These are phyloP conservation scores for Sporodiniella umbellata DNA, from an alignment of 371 early-diverging fungal species.

Conservation along the genomic window DNA sequence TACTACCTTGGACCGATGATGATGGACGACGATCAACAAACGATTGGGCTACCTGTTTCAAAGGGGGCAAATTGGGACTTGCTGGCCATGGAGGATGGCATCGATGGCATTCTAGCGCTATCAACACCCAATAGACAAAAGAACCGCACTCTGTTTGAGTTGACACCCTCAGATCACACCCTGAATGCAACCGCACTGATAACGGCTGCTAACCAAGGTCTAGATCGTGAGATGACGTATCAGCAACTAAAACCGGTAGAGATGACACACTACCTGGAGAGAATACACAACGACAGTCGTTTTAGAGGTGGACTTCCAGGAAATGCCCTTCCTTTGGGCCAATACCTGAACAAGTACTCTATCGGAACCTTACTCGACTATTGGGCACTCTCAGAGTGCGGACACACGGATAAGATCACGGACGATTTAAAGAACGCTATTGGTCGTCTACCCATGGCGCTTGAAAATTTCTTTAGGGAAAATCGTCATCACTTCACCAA, in stretches of 20 bases:
- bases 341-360: slow-evolving; percentile 10
- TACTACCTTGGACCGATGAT: slow-evolving; percentile 27
- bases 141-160: slow-evolving; percentile 15
- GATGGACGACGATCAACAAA: slow-evolving; percentile 13
- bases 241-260: slow-evolving; percentile 1
- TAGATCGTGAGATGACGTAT: slow-evolving; percentile 12
- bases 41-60: slow-evolving; percentile 9
- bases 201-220: slow-evolving; percentile 4
- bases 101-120: slow-evolving; percentile 9
- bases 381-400: slow-evolving; percentile 7
- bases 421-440: slow-evolving; percentile 10
- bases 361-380: slow-evolving; percentile 18
- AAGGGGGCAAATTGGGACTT: slow-evolving; percentile 10
- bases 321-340: slow-evolving; percentile 13
- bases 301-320: slow-evolving; percentile 16
- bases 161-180: slow-evolving; percentile 12
- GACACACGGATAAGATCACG: not conserved
- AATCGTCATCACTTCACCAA: slow-evolving; percentile 23
- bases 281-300: slow-evolving; percentile 17
- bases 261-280: slow-evolving; percentile 8
- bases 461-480: slow-evolving; percentile 16
- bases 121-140: slow-evolving; percentile 1
- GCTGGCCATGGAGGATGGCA: slow-evolving; percentile 12
- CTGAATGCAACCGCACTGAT: slow-evolving; percentile 3
- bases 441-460: not conserved